Conservation (phyloP, 495 filamentous ascomycete species). For the Entonaema liquescens region DNA sequence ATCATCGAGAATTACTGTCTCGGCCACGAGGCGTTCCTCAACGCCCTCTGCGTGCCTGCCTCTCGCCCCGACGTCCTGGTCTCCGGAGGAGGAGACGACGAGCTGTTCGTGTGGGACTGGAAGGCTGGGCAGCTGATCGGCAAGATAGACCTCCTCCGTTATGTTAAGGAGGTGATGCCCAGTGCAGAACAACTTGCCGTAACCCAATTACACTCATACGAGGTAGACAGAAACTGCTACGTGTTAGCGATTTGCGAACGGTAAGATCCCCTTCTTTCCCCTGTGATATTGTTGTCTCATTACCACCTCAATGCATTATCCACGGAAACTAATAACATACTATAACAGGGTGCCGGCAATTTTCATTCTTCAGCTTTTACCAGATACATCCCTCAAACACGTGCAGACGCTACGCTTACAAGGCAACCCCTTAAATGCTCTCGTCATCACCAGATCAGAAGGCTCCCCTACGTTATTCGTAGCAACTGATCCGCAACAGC, state of each 20-base stretch:
- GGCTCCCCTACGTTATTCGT: slow-evolving; percentile 55
- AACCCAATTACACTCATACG: slow-evolving; percentile 54
- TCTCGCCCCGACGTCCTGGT: slow-evolving; percentile 68
- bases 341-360: slow-evolving; percentile 65
- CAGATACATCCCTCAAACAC: slow-evolving; percentile 54
- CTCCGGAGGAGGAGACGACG: slow-evolving; percentile 86
- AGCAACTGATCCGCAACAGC: slow-evolving; percentile 61
- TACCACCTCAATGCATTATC: background rate
- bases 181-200: slow-evolving; percentile 60
- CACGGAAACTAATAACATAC: slow-evolving; percentile 37
- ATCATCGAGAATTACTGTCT: slow-evolving; percentile 90
- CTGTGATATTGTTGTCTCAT: background rate
- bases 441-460: slow-evolving; percentile 33
- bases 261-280: slow-evolving; percentile 53
- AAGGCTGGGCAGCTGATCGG: slow-evolving; percentile 59
- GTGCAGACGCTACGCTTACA: slow-evolving; percentile 57
- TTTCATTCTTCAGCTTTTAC: slow-evolving; percentile 63
- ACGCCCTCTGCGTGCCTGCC: slow-evolving; percentile 70
- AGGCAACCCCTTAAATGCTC: slow-evolving; percentile 70
- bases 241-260: slow-evolving; percentile 74
- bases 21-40: slow-evolving; percentile 85
- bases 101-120: slow-evolving; percentile 88
- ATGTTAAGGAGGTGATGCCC: slow-evolving; percentile 47
- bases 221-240: slow-evolving; percentile 33
- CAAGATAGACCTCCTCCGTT: slow-evolving; percentile 59